phyloP scores from a whole-genome alignment of 805 yeast genomes.

The Grigorovia yakushimaensis region DNA sequence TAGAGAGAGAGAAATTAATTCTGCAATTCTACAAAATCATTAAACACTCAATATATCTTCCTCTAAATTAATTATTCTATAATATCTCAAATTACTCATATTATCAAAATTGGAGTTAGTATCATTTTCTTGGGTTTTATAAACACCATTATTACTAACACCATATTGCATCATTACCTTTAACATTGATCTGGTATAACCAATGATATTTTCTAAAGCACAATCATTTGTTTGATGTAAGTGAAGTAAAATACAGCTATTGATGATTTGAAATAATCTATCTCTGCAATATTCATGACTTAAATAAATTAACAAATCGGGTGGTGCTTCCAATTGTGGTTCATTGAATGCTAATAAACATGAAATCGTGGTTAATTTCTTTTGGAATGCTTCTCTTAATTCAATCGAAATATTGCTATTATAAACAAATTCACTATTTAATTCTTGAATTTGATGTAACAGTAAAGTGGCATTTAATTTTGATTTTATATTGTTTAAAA shows the following conservation, averaged over 20 bases:
- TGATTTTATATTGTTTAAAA: constrained; percentile 12
- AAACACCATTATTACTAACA: background rate
- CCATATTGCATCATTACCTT: constrained; percentile 16
- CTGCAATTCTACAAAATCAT: too few species aligned
- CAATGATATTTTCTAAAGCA: constrained; percentile 35
- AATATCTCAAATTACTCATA: constrained; percentile 13
- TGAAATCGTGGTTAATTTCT: constrained; percentile 37
- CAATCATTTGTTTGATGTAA: constrained; percentile 37
- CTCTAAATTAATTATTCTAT: constrained; percentile 34
- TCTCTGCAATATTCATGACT: constrained; percentile 23
- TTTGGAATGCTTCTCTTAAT: constrained; percentile 27
- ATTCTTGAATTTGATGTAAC: constrained; percentile 18
- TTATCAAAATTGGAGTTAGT: background rate
- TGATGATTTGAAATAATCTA: constrained; percentile 23
- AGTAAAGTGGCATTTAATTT: constrained; percentile 11
- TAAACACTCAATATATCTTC: constrained; percentile 34
- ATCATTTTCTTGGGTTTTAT: background rate
- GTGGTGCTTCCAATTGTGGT: constrained; percentile 34
- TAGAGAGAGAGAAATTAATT: too few species aligned
- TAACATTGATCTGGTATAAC: constrained; percentile 33
- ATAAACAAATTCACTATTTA: constrained; percentile 18
- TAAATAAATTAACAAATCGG: constrained; percentile 17
- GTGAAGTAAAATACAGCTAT: constrained; percentile 33
- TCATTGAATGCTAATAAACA: constrained; percentile 44
- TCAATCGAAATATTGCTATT: constrained; percentile 9